Evolutionary conservation across 305 asterid genomes (phyloP), one percentile per base, ranked within the genome.

Genomic region (Andrographis paniculata): DNA sequence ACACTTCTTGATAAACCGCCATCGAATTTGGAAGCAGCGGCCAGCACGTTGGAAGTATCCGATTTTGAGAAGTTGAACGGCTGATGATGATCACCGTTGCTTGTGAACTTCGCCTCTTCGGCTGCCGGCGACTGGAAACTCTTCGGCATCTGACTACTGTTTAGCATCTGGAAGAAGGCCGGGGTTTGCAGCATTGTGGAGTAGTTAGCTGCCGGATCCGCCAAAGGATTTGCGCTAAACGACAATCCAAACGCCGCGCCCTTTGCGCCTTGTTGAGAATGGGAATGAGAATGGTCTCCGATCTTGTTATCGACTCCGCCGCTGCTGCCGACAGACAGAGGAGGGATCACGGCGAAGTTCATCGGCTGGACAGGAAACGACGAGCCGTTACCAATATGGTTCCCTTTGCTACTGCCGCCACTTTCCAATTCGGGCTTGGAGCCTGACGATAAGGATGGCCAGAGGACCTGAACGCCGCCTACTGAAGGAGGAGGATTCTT

Each of bases 111-210:
- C 43, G 65, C 71, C 16, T 68, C n/a, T n/a, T n/a, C n/a, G n/a
- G n/a, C n/a, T n/a, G n/a, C 76, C 17, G 73, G 37, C 5, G 56
- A 7, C 58, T 45, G 75, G 45, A 63, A 53, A 55, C 45, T 64
- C 56, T 60, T 68, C 42, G 30, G 8, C 30, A 24, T 24, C 8
- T 66, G 72, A 52, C 45, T 48, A 40, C 68, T 60, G 28, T 55
- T 60, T 64, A 63, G 69, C 73, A 69, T 58, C 50, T 67, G 75
- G 53, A 70, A 61, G 63, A 67, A 38, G 17, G 56, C 49, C 21
- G 70, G 20, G 14, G 42, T 65, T 42, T 66, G 81, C 10, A 47
- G 36, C 65, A 62, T 56, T 31, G 71, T 52, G 23, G 75, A 62
- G 58, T 68, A 54, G 50, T 66, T 60, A 20, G 36, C 54, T 15